phyloP scores from a whole-genome alignment of 2,329 filamentous ascomycete genomes.

The Seiridium cupressi region DNA sequence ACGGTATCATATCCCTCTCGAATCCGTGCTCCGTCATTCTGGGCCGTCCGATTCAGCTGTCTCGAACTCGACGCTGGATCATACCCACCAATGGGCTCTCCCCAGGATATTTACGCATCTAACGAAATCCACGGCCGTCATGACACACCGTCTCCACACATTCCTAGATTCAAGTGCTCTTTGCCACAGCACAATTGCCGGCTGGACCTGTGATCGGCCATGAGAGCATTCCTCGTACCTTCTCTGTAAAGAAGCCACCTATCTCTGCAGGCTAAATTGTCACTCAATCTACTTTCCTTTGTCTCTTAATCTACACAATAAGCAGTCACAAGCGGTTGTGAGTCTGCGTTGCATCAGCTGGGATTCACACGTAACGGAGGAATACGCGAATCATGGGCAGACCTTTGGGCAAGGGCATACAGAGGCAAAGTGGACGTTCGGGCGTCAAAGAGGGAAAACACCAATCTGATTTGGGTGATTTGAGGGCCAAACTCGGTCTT shows the following conservation, averaged over 20 bases:
- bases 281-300: slow-evolving; percentile 1
- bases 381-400: neutral
- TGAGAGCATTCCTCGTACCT: neutral
- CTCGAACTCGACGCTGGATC: no score
- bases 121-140: slow-evolving; percentile 8
- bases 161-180: neutral
- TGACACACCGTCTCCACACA: slow-evolving; percentile 3
- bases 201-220: slow-evolving; percentile 2
- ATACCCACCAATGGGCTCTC: no score
- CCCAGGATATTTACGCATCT: neutral
- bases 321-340: neutral
- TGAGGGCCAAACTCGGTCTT: neutral
- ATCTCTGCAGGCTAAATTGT: neutral
- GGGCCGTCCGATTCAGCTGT: no score
- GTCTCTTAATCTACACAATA: slow-evolving; percentile 2
- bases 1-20: neutral
- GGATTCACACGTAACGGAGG: neutral
- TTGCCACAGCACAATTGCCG: neutral
- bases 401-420: neutral
- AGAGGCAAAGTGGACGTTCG: slow-evolving; percentile 9
- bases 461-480: slow-evolving; percentile 1
- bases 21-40: neutral
- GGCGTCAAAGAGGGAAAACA: slow-evolving; percentile 5
- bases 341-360: slow-evolving; percentile 3
- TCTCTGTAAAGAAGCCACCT: no score